Base-by-base conservation (phyloP, 768 basidiomycete genomes). In the Dioszegia hungarica region DNA sequence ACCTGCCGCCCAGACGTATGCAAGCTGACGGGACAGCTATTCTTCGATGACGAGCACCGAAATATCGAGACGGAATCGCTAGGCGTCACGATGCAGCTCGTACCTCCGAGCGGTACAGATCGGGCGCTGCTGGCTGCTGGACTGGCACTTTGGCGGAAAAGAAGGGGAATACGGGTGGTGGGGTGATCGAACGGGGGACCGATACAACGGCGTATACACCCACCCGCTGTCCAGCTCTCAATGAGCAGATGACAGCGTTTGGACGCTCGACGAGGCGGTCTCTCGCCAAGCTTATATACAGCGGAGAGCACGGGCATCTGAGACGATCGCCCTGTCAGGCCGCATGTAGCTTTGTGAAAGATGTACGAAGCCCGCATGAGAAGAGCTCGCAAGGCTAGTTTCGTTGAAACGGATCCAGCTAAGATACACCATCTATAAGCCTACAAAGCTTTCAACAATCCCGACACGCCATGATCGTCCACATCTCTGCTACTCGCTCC, bases 21-120 rank as follows among this genome's bases (percentile, higher is more conserved):
- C 20, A 19, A 2, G 36, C 61, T 66, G 54, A 60, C 44, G 20
- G 38, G 17, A 2, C 52, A 81, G 81, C 69, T 82, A 2, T 83
- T 83, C 74, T 90, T 87, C 59, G 87, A 89, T 56, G 87, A 89
- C 65, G 86, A 87, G 70, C 63, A 62, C 44, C 77, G 86, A 24
- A 86, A 86, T 64, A 77, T 78, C 33, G 84, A 86, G 60, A 85
- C 87, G 0, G 85, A 82, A 60, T 50, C 56, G 1, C 55, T 77
- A 3, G 76, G 91, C 2, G 89, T 93, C 2, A 90, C 88, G 0
- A 91, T 94, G 76, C 79, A 82, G 53, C 82, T 87, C n/a, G 86
- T 89, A 4, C 64, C 66, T 2, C 75, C 78, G 2, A 73, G 79
- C 20, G 90, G 90, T 0, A 63, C 89, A 27, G 80, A 84, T 62